These are phyloP conservation scores for Eutrema salsugineum DNA, from an alignment of 441 rosid genomes.

Conservation along the genomic window DNA sequence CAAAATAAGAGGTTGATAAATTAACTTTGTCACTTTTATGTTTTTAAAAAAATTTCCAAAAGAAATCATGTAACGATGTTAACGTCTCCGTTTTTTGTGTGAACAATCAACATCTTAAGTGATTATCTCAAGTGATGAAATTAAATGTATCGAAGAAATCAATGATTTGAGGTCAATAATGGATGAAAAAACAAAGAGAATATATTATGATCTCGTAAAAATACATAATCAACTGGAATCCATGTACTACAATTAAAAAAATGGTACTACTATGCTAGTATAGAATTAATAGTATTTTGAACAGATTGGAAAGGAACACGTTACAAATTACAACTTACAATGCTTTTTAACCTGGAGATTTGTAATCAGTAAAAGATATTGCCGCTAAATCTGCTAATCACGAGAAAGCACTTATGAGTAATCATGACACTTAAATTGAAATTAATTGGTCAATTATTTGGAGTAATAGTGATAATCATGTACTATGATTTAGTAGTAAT, in stretches of 20 bases:
- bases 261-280: background rate
- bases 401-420: conserved; percentile 27
- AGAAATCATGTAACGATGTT: background rate
- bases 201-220: background rate
- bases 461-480: background rate
- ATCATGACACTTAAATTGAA: conserved; percentile 16
- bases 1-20: background rate
- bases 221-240: background rate
- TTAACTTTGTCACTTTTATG: background rate
- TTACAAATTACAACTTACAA: conserved; percentile 23
- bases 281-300: background rate
- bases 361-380: conserved; percentile 16
- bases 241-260: background rate
- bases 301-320: conserved; percentile 11
- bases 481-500: background rate
- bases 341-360: conserved; percentile 22
- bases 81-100: background rate
- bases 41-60: background rate
- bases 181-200: background rate
- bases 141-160: background rate
- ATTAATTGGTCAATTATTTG: conserved; percentile 22
- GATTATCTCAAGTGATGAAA: background rate
- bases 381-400: conserved; percentile 23
- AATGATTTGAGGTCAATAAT: background rate
- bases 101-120: background rate